Evolutionary conservation across 768 basidiomycete species (phyloP), one percentile per base, ranked within the genome.

Genomic region (Hygrocybe punicea): DNA sequence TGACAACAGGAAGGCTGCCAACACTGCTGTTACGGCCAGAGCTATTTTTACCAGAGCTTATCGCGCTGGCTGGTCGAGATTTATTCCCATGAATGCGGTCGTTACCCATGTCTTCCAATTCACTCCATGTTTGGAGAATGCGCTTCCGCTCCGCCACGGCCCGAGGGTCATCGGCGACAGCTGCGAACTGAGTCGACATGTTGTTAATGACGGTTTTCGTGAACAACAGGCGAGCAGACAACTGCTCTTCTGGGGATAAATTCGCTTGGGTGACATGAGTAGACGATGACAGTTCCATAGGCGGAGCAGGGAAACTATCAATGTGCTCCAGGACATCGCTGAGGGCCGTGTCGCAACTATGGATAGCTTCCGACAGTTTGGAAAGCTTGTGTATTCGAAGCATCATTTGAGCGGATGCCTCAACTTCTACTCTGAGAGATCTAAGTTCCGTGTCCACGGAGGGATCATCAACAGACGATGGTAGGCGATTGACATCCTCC

Each of bases 301-400:
- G 86, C 33, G 75, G 67, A 2, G 82, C 78, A 8, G 92, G 91
- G 65, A 85, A 93, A 63, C 87, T 91, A 67, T 95, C 92, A 53
- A 93, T 78, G 64, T 93, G 89, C 64, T 93, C 89, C 46, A 95
- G 74, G 4, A 94, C 76, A 68, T 93, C 90, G 63, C 92, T 94
- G 44, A 93, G 76, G 19, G 85, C 82, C n/a, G 77, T 73, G 66
- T 95, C 92, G 62, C 89, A 91, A 17, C 67, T 65, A 24, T 76
- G 76, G 8, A 87, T 68, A 35, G 74, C 65, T 19, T 76, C 70
- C 5, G 76, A 70, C 48, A 93, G 72, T n/a, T 75, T 71, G 9
- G 79, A 81, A n/a, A 94, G 72, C 36, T 71, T 71, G 51, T 80
- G 72, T 23, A 91, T 67, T 44, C 77, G 78, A 33, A 76, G 71